Evolutionary conservation across 495 filamentous ascomycete genomes (phyloP).

Genomic region (Aspergillus saccharolyticus): DNA sequence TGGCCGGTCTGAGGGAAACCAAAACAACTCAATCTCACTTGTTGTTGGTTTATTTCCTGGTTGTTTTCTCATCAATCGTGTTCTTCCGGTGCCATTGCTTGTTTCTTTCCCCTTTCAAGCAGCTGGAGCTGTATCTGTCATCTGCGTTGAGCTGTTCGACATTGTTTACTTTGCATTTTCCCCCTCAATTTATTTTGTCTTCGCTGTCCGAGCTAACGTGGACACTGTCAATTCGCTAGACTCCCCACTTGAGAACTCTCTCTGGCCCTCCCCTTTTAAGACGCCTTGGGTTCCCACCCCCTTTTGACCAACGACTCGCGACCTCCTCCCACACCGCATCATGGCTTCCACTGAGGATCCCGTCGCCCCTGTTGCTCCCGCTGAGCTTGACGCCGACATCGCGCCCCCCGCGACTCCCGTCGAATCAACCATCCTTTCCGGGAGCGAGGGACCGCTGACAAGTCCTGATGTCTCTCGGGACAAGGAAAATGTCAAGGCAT

Average conservation of each 20-base stretch:
- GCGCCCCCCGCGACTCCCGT: slow-evolving; percentile 39
- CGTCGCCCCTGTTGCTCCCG: slow-evolving; percentile 20
- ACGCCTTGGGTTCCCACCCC: neutral
- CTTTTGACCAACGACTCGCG: slow-evolving; percentile 1
- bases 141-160: neutral
- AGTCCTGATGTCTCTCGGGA: slow-evolving; percentile 40
- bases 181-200: slow-evolving; percentile 3
- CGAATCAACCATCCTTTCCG: slow-evolving; percentile 35
- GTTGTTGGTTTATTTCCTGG: neutral
- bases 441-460: slow-evolving; percentile 32
- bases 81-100: neutral
- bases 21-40: neutral
- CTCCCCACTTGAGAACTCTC: slow-evolving; percentile 3
- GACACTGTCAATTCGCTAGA: slow-evolving; percentile 13
- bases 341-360: slow-evolving; percentile 43
- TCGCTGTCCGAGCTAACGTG: slow-evolving; percentile 12
- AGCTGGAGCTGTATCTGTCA: neutral
- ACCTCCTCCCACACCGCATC: neutral
- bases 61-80: neutral
- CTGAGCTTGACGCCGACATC: slow-evolving; percentile 26
- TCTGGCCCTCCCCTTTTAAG: neutral
- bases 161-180: neutral
- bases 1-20: neutral
- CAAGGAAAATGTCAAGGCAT: slow-evolving; percentile 32
- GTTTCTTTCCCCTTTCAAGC: neutral